Conservation (phyloP, 2,329 filamentous ascomycete genomes). For the Botrytis porri region DNA sequence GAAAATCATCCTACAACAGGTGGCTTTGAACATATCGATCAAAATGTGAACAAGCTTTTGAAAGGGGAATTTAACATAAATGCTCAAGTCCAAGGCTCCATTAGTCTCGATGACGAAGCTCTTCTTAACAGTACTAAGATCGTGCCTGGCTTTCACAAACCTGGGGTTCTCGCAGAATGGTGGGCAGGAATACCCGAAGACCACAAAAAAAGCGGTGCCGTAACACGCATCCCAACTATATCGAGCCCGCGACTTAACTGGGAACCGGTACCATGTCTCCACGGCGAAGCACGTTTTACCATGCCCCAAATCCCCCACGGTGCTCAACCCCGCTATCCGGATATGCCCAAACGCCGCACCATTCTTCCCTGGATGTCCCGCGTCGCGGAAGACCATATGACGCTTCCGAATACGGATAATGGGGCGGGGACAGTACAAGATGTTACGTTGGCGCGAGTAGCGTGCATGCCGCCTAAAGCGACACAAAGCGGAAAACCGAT, state of each 20-base stretch:
- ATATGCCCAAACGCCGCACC: background rate
- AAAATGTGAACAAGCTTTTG: background rate
- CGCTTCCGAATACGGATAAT: background rate
- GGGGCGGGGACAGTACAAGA: background rate
- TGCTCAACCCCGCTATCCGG: background rate
- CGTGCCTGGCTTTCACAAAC: slow-evolving; percentile 2
- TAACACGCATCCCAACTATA: background rate
- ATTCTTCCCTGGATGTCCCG: background rate
- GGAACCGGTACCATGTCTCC: background rate
- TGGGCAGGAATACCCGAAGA: background rate
- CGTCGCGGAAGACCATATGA: background rate
- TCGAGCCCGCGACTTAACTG: background rate
- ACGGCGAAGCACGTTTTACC: background rate
- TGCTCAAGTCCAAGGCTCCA: background rate
- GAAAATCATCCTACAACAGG: background rate
- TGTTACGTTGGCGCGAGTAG: background rate
- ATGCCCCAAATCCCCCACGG: slow-evolving; percentile 4
- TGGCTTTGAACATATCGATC: background rate
- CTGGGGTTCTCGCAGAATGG: background rate
- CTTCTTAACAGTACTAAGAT: background rate
- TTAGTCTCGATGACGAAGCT: slow-evolving; percentile 2
- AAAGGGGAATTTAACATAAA: background rate
- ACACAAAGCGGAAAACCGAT: background rate
- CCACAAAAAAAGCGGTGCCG: background rate
- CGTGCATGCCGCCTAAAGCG: background rate